Conservation (phyloP, 2,329 filamentous ascomycete species). For the Tolypocladium cylindrosporum region DNA sequence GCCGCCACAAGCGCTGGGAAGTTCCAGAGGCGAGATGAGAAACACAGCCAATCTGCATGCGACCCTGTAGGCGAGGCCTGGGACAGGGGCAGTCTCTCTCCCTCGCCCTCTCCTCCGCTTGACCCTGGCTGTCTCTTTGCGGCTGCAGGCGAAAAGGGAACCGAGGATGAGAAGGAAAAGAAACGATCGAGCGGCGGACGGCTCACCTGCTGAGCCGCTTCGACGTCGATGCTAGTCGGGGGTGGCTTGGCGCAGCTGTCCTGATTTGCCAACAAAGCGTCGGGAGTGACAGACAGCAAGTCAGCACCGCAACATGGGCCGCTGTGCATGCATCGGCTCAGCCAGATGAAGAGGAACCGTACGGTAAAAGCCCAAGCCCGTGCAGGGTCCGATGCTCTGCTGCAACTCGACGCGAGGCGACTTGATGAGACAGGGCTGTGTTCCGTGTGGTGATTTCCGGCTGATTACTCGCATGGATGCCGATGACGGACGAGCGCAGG, state of each 20-base stretch:
- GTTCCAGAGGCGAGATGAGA: slow-evolving; percentile 3
- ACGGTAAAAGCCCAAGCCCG: neutral
- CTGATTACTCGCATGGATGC: neutral
- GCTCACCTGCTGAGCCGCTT: neutral
- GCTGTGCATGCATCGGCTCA: neutral
- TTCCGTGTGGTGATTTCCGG: neutral
- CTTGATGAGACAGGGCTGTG: neutral
- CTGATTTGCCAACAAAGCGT: neutral
- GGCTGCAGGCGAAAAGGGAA: neutral
- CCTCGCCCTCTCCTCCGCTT: neutral
- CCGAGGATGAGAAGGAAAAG: neutral
- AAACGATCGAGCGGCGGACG: neutral
- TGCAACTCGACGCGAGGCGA: neutral
- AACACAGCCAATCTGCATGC: slow-evolving; percentile 8
- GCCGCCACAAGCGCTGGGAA: neutral
- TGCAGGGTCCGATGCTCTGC: neutral
- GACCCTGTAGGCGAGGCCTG: neutral
- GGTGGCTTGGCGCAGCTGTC: neutral
- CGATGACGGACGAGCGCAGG: neutral
- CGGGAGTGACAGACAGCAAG: neutral
- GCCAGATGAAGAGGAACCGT: neutral
- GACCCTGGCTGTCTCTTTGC: neutral
- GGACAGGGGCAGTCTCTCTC: neutral
- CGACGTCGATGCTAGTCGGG: neutral
- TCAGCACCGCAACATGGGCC: neutral